phyloP scores from a whole-genome alignment of 2,329 filamentous ascomycete genomes.

The Pseudogymnoascus sp. region DNA sequence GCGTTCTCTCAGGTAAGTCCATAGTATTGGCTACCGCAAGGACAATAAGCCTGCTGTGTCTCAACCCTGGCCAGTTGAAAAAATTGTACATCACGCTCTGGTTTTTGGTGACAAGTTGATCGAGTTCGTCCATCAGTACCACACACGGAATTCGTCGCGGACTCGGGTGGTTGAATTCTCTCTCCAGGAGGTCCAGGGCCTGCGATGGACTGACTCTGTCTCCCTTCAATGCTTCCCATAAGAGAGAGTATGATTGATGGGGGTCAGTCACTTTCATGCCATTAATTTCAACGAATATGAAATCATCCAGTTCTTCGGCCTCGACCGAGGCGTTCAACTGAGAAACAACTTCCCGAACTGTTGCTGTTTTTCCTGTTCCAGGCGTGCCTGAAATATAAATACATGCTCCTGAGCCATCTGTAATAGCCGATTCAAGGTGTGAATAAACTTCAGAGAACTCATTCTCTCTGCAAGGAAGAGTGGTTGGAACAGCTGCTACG shows the following conservation, averaged over 20 bases:
- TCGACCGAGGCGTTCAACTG: constrained; percentile 81
- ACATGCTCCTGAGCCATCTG: constrained; percentile 85
- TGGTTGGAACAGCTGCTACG: constrained; percentile 84
- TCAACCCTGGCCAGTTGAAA: constrained; percentile 95
- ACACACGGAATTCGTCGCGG: constrained; percentile 90
- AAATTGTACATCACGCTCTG: constrained; percentile 99
- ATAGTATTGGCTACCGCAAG: constrained; percentile 98
- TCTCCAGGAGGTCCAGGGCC: constrained; percentile 80
- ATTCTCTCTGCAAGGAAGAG: constrained; percentile 81
- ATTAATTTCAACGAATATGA: constrained; percentile 99
- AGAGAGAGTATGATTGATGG: constrained; percentile 86
- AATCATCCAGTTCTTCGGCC: constrained; percentile 90
- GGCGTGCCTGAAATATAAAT: constrained; percentile 99
- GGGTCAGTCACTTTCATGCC: constrained; percentile 99
- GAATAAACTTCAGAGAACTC: constrained; percentile 92
- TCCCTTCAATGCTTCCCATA: constrained; percentile 94
- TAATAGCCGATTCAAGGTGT: constrained; percentile 88
- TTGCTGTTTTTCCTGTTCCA: constrained; percentile 94
- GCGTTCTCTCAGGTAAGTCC: constrained; percentile 90
- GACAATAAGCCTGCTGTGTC: constrained; percentile 88
- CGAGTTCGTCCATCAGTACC: constrained; percentile 95
- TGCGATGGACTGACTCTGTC: constrained; percentile 89
- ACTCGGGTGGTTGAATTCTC: constrained; percentile 86
- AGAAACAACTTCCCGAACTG: constrained; percentile 87
- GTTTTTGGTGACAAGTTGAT: constrained; percentile 95